A percentile compares a stretch with the other conserved stretches of the same genome.
phyloP scores from a whole-genome alignment of 208 protist species.

The Trypanosoma theileri region DNA sequence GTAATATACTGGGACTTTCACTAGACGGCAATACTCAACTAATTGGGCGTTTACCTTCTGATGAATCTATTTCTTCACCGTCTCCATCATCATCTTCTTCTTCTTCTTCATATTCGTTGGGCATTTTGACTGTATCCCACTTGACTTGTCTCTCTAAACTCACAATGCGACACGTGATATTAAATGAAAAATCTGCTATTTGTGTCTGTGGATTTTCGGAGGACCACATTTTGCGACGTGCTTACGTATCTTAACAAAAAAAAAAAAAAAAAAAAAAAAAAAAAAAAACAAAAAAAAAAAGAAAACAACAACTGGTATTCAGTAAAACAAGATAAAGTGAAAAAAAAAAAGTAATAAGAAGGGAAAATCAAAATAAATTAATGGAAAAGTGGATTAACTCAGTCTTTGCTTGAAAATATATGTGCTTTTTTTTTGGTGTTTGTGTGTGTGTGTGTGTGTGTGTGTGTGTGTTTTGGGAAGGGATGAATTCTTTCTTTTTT shows the following conservation, averaged over 20 bases:
- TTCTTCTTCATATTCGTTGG: not conserved
- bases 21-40: not conserved
- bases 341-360: no score
- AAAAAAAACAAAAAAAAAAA: no score
- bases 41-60: not conserved
- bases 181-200: not conserved
- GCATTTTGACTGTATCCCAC: not conserved
- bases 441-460: no score
- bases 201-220: conserved; percentile 2
- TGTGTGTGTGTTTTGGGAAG: no score
- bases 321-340: not conserved
- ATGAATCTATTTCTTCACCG: no score
- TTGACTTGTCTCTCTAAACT: not conserved
- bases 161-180: not conserved
- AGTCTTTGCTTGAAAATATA: no score
- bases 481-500: not conserved
- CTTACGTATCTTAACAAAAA: not conserved
- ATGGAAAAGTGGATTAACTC: no score
- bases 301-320: no score
- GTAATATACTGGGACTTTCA: not conserved
- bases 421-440: no score
- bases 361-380: no score
- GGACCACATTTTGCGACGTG: not conserved
- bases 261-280: no score
- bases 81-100: not conserved